Conservation (phyloP, 2,329 filamentous ascomycete species). For the Neofusicoccum cordaticola region DNA sequence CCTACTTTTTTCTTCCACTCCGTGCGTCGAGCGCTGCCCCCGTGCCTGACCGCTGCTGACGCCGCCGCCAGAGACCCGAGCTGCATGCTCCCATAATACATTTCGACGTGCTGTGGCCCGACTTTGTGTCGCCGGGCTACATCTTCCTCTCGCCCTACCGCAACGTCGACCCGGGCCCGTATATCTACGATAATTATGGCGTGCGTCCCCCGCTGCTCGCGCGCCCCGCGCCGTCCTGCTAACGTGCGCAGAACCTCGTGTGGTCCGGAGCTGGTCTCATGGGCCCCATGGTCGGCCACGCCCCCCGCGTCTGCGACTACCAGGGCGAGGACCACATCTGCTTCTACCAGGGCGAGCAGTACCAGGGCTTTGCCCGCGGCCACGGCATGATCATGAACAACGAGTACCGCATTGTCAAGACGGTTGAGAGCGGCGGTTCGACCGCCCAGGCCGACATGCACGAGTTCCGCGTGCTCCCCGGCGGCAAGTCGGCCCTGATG, state of each 20-base stretch:
- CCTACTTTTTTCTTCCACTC: constrained; percentile 18
- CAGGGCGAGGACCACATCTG: constrained; percentile 50
- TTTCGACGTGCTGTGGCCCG: constrained; percentile 19
- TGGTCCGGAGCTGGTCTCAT: constrained; percentile 48
- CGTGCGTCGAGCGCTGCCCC: neutral
- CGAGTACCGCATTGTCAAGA: constrained; percentile 49
- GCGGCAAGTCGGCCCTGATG: constrained; percentile 40
- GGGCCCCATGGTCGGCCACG: constrained; percentile 50
- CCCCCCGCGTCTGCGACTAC: constrained; percentile 50
- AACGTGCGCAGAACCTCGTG: constrained; percentile 41
- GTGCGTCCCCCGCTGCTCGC: constrained; percentile 26
- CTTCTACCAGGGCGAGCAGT: constrained; percentile 52
- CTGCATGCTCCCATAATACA: constrained; percentile 36
- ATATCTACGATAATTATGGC: constrained; percentile 53
- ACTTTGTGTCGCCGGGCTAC: constrained; percentile 40
- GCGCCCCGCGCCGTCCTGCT: neutral
- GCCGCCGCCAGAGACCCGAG: constrained; percentile 33
- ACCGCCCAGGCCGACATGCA: constrained; percentile 52
- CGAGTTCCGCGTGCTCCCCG: constrained; percentile 49
- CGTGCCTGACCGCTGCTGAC: neutral
- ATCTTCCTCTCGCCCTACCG: constrained; percentile 53
- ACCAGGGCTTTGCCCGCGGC: constrained; percentile 51
- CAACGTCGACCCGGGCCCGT: constrained; percentile 47
- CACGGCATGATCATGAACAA: constrained; percentile 54
- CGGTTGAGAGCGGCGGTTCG: constrained; percentile 39